Conservation (phyloP, 1,139 yeast species). For the Scheffersomyces segobiensis region DNA sequence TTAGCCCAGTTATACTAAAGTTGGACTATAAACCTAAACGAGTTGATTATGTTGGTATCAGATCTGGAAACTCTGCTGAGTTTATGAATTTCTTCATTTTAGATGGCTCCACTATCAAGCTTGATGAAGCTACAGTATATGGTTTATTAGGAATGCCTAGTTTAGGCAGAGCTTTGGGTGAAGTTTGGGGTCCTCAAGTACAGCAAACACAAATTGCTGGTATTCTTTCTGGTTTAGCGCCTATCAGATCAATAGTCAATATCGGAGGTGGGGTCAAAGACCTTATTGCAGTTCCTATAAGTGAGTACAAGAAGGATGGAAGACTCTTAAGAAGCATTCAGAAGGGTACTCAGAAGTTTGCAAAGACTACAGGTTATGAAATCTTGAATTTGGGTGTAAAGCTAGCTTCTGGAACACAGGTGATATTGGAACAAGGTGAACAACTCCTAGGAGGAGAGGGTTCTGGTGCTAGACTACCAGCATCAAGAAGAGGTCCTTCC, state of each 20-base stretch:
- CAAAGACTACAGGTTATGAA: constrained; percentile 80
- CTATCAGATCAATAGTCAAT: constrained; percentile 73
- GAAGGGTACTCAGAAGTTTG: constrained; percentile 76
- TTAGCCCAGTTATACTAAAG: constrained; percentile 62
- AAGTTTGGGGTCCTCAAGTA: constrained; percentile 86
- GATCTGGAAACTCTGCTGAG: constrained; percentile 85
- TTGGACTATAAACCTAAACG: constrained; percentile 92
- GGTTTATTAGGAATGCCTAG: constrained; percentile 77
- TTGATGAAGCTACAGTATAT: constrained; percentile 62
- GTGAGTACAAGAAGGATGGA: constrained; percentile 75
- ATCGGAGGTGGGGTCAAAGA: constrained; percentile 80
- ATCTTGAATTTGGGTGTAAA: constrained; percentile 80
- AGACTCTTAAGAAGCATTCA: constrained; percentile 68
- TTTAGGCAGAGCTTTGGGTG: constrained; percentile 55
- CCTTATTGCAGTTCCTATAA: constrained; percentile 69
- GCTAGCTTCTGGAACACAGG: constrained; percentile 87
- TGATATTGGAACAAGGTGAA: constrained; percentile 77
- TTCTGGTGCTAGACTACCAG: constrained; percentile 36
- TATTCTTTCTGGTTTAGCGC: constrained; percentile 79
- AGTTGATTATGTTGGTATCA: constrained; percentile 77
- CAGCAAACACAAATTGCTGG: constrained; percentile 75
- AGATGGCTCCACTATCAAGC: constrained; percentile 75
- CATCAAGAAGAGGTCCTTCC: background rate
- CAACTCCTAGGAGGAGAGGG: constrained; percentile 73
- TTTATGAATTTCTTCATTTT: constrained; percentile 84